Evolutionary conservation across 768 basidiomycete species (phyloP), one percentile per base, ranked within the genome.

Genomic region (Cytidiella melzeri): DNA sequence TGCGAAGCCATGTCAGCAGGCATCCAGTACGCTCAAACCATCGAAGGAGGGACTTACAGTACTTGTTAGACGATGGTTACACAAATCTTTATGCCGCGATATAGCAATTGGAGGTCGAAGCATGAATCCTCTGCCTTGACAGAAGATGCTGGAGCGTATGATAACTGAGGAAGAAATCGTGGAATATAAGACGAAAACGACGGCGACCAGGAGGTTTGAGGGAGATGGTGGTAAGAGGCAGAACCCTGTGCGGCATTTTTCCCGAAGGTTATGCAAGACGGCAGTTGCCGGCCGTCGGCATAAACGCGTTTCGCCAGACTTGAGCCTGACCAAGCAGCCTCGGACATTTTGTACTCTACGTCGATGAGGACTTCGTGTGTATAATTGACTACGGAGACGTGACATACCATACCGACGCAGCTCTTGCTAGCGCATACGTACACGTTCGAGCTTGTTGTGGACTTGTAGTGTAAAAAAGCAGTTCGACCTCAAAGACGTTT

Each of bases 71-170:
- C 30, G 15, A 43, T 57, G 64, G 51, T 61, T 58, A 64, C 74
- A 76, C 57, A 68, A 67, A 71, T 70, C 77, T 72, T 79, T 81
- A 71, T 80, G 74, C 74, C 77, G 77, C 68, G 75, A 70, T 72
- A 77, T 80, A 79, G 70, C 74, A 73, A 81, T 79, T 76, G 81
- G 82, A 80, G 84, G 84, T 78, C 84, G 86, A 88, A 87, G 87
- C 87, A 91, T 91, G 87, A 89, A 91, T 83, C 80, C 75, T 80
- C 83, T 83, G 81, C 72, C 74, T 66, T 64, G 73, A 79, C 80
- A 83, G 81, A 80, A 81, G 77, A 79, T 70, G 61, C 47, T 59
- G 57, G 61, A 54, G 51, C 50, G 63, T 62, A 61, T 61, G 67
- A 67, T 63, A 62, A 68, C 67, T 71, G 74, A 67, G 67, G 81